Evolutionary conservation across 164 flowering plant species (phyloP).

Genomic region (Hamamelis virginiana): DNA sequence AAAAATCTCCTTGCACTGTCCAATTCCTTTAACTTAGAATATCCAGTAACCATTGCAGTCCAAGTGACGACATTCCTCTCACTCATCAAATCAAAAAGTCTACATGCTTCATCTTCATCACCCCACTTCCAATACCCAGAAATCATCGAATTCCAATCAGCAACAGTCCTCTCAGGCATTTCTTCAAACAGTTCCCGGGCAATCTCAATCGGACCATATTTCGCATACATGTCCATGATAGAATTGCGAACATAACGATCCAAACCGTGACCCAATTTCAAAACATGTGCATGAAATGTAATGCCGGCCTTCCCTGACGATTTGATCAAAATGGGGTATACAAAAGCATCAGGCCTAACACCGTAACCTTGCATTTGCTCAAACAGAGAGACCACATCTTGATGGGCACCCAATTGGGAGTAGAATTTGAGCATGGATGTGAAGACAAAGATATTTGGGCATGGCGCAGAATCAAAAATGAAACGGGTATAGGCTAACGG

Average conservation of each 20-base stretch:
- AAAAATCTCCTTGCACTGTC: constrained; percentile 50
- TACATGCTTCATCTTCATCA: constrained; percentile 35
- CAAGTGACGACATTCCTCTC: constrained; percentile 64
- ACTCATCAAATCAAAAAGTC: constrained; percentile 56
- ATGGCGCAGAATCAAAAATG: constrained; percentile 18
- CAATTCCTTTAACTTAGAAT: constrained; percentile 45
- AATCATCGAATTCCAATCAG: constrained; percentile 71
- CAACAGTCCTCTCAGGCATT: constrained; percentile 42
- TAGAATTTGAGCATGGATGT: constrained; percentile 22
- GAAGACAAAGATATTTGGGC: constrained; percentile 24
- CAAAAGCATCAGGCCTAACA: constrained; percentile 21
- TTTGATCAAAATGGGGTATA: constrained; percentile 38
- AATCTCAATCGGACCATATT: constrained; percentile 31
- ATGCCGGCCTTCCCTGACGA: constrained; percentile 26
- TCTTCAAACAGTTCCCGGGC: constrained; percentile 64
- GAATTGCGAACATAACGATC: constrained; percentile 52
- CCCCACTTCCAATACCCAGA: constrained; percentile 75
- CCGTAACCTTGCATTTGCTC: constrained; percentile 19
- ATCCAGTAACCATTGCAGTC: constrained; percentile 81
- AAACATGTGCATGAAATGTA: constrained; percentile 32
- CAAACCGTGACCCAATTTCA: constrained; percentile 34
- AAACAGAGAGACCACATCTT: constrained; percentile 28
- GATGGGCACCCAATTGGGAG: constrained; percentile 11
- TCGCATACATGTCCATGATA: constrained; percentile 46
- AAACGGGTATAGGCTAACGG: constrained; percentile 36